Evolutionary conservation across 2,329 filamentous ascomycete genomes (phyloP), one percentile per base, ranked within the genome.

Genomic region (Apiospora phragmitis): DNA sequence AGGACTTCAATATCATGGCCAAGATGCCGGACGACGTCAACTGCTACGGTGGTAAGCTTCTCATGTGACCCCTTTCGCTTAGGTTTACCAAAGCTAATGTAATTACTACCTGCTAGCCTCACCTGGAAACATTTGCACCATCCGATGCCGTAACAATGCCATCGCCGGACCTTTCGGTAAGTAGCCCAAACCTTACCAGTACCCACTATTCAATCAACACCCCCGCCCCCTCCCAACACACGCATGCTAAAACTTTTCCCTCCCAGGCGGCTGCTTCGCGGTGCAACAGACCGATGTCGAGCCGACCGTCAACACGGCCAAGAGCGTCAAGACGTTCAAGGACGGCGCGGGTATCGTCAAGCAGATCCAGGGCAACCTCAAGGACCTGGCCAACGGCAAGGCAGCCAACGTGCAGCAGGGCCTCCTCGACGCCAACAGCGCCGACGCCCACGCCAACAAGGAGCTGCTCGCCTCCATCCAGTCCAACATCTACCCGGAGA

Each of bases 91-190:
- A 14, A 8, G 2, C 35, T 66, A 8, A 43, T 11, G 7, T 21
- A n/a, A n/a, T n/a, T n/a, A 3, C 4, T 16, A 3, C 24, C 21
- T 11, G n/a, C 4, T 45, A 85, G 85, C 80, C 9, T 88, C 88
- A 0, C 88, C 87, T 1, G 89, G 89, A 59, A 86, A 89, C 69
- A 76, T 89, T 43, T 89, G 87, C 82, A 90, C 88, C 0, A 82
- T 90, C 29, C 85, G 88, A 42, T 90, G 88, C 82, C 83, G 87
- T 26, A 90, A 90, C 81, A 87, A 85, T 70, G 86, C 87, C 5
- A 78, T 85, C 2, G 87, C 87, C 11, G 87, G 87, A 4, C 87
- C 87, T 12, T 90, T 90, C 69, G 86, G 86, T 49, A 75, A 18
- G 75, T 78, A 0, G 70, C 82, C 62, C 83, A 78, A 65, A 77